phyloP scores from a whole-genome alignment of 2,329 filamentous ascomycete species.

The Sarocladium kiliense region DNA sequence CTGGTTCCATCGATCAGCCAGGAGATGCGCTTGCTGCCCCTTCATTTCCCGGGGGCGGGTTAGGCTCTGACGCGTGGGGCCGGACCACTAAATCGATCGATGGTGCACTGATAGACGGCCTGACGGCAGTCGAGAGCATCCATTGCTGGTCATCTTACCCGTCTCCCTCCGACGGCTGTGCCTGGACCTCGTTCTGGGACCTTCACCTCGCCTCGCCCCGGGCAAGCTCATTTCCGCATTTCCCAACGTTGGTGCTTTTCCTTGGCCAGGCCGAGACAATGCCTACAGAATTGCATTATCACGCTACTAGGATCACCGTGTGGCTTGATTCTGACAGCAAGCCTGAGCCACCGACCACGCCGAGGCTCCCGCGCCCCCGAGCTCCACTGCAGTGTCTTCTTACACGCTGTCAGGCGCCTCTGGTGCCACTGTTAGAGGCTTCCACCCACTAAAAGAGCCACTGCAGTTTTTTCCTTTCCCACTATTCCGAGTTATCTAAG shows the following conservation, averaged over 20 bases:
- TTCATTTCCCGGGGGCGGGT: constrained; percentile 3
- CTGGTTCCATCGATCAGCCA: not conserved
- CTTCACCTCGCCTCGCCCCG: not conserved
- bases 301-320: not conserved
- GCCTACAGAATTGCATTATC: not conserved
- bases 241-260: not conserved
- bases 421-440: not conserved
- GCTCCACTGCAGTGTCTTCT: not conserved
- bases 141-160: not conserved
- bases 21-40: not conserved
- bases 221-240: not conserved
- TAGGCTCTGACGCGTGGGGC: constrained; percentile 4
- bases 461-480: not conserved
- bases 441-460: not conserved
- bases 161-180: not conserved
- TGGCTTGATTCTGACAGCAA: no score
- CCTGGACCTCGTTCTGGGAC: not conserved
- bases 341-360: not conserved
- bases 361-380: not conserved
- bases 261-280: not conserved
- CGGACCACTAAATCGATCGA: constrained; percentile 1
- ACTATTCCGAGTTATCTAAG: not conserved
- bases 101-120: not conserved
- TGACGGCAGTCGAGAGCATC: not conserved
- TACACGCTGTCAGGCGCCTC: not conserved